Conservation (phyloP, 805 yeast species). For the Wickerhamomyces silvicola region DNA sequence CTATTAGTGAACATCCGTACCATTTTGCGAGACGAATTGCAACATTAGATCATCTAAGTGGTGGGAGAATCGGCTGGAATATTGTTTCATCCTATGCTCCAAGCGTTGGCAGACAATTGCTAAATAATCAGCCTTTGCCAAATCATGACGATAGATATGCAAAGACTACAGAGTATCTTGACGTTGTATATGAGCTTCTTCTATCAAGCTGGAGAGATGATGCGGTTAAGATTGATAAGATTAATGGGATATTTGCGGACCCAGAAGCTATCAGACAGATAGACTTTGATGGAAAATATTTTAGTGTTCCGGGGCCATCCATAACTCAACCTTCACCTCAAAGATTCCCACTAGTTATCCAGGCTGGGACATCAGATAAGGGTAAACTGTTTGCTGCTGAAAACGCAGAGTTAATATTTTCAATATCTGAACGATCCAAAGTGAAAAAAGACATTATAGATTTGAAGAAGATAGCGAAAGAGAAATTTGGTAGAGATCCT, state of each 20-base stretch:
- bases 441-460: slow-evolving; percentile 26
- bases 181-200: slow-evolving; percentile 17
- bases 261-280: slow-evolving; percentile 28
- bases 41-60: slow-evolving; percentile 35
- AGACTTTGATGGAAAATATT: slow-evolving; percentile 27
- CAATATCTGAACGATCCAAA: slow-evolving; percentile 27
- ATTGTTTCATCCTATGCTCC: slow-evolving; percentile 39
- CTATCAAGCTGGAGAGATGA: slow-evolving; percentile 27
- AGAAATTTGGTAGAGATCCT: slow-evolving; percentile 30
- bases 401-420: slow-evolving; percentile 36
- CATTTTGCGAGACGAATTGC: slow-evolving; percentile 27
- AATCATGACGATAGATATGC: slow-evolving; percentile 36
- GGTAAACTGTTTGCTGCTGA: slow-evolving; percentile 33
- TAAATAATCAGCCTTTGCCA: slow-evolving; percentile 24
- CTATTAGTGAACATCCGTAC: slow-evolving; percentile 37
- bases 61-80: slow-evolving; percentile 44
- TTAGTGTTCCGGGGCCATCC: slow-evolving; percentile 28
- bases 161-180: slow-evolving; percentile 33
- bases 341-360: slow-evolving; percentile 31
- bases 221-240: slow-evolving; percentile 15
- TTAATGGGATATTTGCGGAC: slow-evolving; percentile 24
- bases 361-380: slow-evolving; percentile 30
- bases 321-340: slow-evolving; percentile 33
- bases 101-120: slow-evolving; percentile 34
- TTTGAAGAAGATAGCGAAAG: slow-evolving; percentile 27